Base-by-base conservation (phyloP, 2,329 filamentous ascomycete species). In the Colletotrichum higginsianum region DNA sequence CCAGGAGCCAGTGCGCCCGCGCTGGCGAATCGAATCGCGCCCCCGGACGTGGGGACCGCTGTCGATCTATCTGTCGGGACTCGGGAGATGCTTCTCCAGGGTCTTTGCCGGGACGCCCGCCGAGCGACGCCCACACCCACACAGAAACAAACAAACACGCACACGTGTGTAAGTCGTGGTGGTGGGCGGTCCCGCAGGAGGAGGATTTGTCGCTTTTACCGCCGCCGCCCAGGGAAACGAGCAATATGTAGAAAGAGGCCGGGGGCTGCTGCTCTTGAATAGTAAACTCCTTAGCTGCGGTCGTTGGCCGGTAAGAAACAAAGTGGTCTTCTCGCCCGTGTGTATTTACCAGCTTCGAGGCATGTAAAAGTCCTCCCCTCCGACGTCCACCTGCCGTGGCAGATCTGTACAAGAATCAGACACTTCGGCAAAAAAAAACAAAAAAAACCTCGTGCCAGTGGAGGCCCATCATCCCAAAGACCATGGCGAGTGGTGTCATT, bases 1-100 rank as follows among this genome's bases (percentile, higher is more conserved):
- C 55, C n/a, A 57, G 68, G 65, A 68, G 58, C 50, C 42, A 40
- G 53, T 58, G 58, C 38, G 53, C 46, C 68, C 65, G 68, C n/a
- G 40, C 47, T 35, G 30, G 21, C 63, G 26, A 52, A 58, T 71
- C 21, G 64, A 63, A 50, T 52, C 15, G 52, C 7, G 35, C 6
- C 12, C 30, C 26, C 16, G 30, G 21, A 61, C 58, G 44, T 21
- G 63, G 53, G 30, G 23, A 12, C 38, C 42, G 38, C 30, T 30
- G 21, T 8, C 47, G 26, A 58, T 71, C 58, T 61, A 58, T 71
- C 58, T 61, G 40, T 42, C 55, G 67, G 63, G 67, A 61, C 30
- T 50, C 46, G 58, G 62, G 47, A 67, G 47, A 38, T 49, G 58
- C 44, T 61, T 50, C 53, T 53, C 57, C 52, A 66, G 64, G 64